Conservation (phyloP, 352 stramenopile species). For the Pythium periplocum region DNA sequence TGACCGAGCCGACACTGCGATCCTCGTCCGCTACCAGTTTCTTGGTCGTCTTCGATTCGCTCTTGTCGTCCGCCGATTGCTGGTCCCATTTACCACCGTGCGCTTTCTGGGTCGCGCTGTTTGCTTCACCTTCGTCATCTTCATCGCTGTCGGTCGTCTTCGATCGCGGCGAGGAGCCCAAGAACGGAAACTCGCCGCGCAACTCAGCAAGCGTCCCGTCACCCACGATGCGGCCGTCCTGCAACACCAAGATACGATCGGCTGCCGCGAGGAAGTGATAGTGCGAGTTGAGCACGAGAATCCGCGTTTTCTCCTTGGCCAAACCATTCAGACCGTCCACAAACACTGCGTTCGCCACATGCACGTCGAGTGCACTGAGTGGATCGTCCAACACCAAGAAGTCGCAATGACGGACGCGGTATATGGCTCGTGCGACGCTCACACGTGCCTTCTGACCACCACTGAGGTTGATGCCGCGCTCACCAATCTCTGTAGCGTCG, state of each 20-base stretch:
- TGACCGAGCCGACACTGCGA: neutral
- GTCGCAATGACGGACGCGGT: constrained; percentile 23
- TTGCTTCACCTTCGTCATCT: neutral
- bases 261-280: constrained; percentile 22
- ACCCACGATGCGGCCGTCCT: constrained; percentile 21
- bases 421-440: constrained; percentile 25
- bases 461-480: constrained; percentile 39
- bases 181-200: constrained; percentile 14
- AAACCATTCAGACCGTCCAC: constrained; percentile 24
- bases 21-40: neutral
- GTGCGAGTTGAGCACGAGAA: constrained; percentile 76
- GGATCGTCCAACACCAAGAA: constrained; percentile 40
- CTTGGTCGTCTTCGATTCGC: too few relatives aligned
- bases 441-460: constrained; percentile 35
- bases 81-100: too few relatives aligned
- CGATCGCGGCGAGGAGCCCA: neutral
- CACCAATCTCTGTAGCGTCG: constrained; percentile 67
- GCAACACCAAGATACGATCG: constrained; percentile 24
- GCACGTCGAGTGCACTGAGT: constrained; percentile 32
- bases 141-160: neutral
- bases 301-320: constrained; percentile 38
- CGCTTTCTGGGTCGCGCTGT: too few relatives aligned
- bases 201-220: constrained; percentile 26
- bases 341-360: constrained; percentile 37
- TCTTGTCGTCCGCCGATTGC: too few relatives aligned